Conservation (phyloP, 768 basidiomycete species). For the Boletus coccyginus region DNA sequence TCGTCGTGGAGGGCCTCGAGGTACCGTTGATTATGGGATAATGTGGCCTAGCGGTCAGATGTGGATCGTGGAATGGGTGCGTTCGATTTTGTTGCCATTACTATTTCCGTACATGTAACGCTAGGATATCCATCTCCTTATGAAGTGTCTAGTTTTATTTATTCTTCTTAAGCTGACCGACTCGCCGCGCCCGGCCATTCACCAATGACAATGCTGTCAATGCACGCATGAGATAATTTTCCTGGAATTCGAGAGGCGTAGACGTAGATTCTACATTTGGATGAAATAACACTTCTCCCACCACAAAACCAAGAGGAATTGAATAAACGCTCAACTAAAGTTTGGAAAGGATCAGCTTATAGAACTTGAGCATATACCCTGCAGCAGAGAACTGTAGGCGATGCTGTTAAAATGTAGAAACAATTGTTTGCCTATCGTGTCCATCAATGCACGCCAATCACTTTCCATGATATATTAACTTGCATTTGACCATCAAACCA, state of each 20-base stretch:
- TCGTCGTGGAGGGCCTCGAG: not conserved
- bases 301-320: no score
- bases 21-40: not conserved
- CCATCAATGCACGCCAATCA: not conserved
- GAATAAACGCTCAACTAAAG: no score
- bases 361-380: not conserved
- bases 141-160: not conserved
- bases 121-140: not conserved
- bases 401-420: not conserved
- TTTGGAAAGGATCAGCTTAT: not conserved
- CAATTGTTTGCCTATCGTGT: not conserved
- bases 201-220: not conserved
- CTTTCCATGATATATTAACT: no score
- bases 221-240: not conserved
- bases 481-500: conserved; percentile 34
- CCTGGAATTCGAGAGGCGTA: not conserved
- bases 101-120: not conserved
- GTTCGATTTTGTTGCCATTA: not conserved
- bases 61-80: not conserved
- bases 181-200: not conserved
- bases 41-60: not conserved
- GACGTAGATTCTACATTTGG: not conserved
- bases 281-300: no score
- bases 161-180: not conserved
- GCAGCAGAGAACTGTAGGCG: no score